Percentiles rank a stretch among this genome's conserved stretches.
Evolutionary conservation across 495 filamentous ascomycete species (phyloP).

Genomic region (Talaromyces adpressus): DNA sequence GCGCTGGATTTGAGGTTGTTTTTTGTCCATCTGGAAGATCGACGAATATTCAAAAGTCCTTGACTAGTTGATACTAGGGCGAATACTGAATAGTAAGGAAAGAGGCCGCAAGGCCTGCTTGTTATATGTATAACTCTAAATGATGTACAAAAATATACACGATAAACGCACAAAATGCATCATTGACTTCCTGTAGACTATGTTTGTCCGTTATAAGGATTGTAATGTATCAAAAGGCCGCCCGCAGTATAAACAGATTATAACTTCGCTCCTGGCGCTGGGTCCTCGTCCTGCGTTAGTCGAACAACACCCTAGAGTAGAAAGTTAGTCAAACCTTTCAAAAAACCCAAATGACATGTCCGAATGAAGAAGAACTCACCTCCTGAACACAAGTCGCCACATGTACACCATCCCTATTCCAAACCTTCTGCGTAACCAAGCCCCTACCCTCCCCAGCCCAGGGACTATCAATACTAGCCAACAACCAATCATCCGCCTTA

Average conservation of each 20-base stretch:
- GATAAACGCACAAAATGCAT: neutral
- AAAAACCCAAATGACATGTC: neutral
- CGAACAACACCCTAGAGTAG: slow-evolving; percentile 35
- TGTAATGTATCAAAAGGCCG: neutral
- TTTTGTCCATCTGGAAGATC: slow-evolving; percentile 68
- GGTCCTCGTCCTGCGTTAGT: slow-evolving; percentile 34
- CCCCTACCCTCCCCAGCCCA: slow-evolving; percentile 90
- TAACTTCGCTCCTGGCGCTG: neutral
- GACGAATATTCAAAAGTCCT: slow-evolving; percentile 52
- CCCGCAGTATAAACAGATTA: neutral
- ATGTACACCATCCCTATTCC: slow-evolving; percentile 70
- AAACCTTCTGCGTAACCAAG: slow-evolving; percentile 82
- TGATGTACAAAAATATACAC: neutral
- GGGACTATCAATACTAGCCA: slow-evolving; percentile 85
- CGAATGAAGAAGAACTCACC: slow-evolving; percentile 22
- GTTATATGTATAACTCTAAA: neutral
- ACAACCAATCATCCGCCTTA: slow-evolving; percentile 88
- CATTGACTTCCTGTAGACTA: neutral
- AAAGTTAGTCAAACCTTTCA: slow-evolving; percentile 5
- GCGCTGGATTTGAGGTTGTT: slow-evolving; percentile 66
- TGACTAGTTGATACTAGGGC: neutral
- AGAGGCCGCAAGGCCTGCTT: neutral
- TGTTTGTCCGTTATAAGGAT: neutral
- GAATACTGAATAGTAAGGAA: neutral
- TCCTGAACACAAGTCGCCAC: slow-evolving; percentile 85